phyloP scores from a whole-genome alignment of 352 stramenopile genomes.

The Blastocystis sp. region DNA sequence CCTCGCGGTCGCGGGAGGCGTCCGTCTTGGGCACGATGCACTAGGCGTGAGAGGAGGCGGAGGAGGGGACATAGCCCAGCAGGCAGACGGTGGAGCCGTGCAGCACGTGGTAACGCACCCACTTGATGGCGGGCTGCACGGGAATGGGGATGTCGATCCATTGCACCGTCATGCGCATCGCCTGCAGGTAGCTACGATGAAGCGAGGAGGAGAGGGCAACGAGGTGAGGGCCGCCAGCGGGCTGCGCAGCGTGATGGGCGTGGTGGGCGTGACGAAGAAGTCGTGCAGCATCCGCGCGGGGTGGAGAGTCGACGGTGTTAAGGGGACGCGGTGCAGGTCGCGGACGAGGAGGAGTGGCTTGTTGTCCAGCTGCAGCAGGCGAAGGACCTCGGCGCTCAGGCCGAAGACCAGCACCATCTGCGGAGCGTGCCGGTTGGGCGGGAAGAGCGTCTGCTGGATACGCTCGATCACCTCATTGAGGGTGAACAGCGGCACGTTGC shows the following conservation, averaged over 20 bases:
- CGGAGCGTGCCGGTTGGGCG: not conserved
- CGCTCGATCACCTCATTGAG: not conserved
- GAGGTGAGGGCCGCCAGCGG: not conserved
- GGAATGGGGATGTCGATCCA: slow-evolving; percentile 60
- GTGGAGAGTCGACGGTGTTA: not conserved
- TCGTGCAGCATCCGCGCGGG: slow-evolving; percentile 26
- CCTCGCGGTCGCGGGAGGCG: slow-evolving; percentile 2
- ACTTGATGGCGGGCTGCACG: slow-evolving; percentile 26
- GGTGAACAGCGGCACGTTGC: not conserved
- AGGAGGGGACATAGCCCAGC: slow-evolving; percentile 28
- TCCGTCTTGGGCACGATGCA: slow-evolving; percentile 54
- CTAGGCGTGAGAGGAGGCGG: slow-evolving; percentile 7
- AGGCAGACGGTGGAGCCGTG: slow-evolving; percentile 17
- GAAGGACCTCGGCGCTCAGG: not conserved
- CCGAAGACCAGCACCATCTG: slow-evolving; percentile 12
- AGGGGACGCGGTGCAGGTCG: slow-evolving; percentile 18
- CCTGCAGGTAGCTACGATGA: slow-evolving; percentile 38
- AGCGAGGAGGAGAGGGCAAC: not conserved
- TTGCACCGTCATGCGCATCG: slow-evolving; percentile 32
- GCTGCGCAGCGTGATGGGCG: slow-evolving; percentile 22
- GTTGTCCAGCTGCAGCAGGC: not conserved
- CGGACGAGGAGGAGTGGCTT: slow-evolving; percentile 18
- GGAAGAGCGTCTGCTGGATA: not conserved
- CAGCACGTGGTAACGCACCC: slow-evolving; percentile 52
- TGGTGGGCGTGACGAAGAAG: slow-evolving; percentile 45